Evolutionary conservation across 352 stramenopile species (phyloP), one percentile per base, ranked within the genome.

Genomic region (Phytophthora podocarpi): DNA sequence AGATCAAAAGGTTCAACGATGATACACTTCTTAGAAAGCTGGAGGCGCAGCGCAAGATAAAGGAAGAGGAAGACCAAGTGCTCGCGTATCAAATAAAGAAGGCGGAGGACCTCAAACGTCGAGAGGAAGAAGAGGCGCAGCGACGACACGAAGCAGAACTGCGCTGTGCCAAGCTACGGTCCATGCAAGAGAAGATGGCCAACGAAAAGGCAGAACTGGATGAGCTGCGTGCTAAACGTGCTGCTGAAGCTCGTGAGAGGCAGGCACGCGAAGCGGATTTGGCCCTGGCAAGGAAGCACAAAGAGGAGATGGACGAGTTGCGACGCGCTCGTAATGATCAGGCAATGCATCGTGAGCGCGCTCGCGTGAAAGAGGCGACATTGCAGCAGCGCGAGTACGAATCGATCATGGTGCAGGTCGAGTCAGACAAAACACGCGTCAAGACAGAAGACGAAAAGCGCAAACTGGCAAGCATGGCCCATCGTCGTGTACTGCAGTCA

Each of bases 151-250:
- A 92, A 52, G 82, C 83, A 15, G 85, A 95, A 53, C 35, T 93
- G 3, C 83, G 82, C 2, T 90, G 80, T 40, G 84, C 83, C 36
- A 91, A 91, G 49, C 50, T 95, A 26, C 80, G 83, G 1, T 87
- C 74, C 4, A 89, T 76, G 59, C 85, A 98, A 60, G 87, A 97
- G 66, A 93, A 93, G 52, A 87, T 90, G 72, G 83, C 85, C 15
- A 93, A 95, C 51, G 80, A 90, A 28, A 90, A 92, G 47, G 80
- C 85, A 13, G 91, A 98, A 65, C 76, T 98, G 16, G 90, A 98
- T 63, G 94, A 98, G 55, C 53, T 98, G 3, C 85, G 90, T n/a
- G 93, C 91, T 28, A 92, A 96, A 47, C 85, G 94, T 30, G 91
- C 91, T 7, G 82, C 84, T 5, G 94, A 98, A 71, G 90, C 87